Evolutionary conservation across 495 filamentous ascomycete species (phyloP).

Genomic region (Trichoderma reesei): DNA sequence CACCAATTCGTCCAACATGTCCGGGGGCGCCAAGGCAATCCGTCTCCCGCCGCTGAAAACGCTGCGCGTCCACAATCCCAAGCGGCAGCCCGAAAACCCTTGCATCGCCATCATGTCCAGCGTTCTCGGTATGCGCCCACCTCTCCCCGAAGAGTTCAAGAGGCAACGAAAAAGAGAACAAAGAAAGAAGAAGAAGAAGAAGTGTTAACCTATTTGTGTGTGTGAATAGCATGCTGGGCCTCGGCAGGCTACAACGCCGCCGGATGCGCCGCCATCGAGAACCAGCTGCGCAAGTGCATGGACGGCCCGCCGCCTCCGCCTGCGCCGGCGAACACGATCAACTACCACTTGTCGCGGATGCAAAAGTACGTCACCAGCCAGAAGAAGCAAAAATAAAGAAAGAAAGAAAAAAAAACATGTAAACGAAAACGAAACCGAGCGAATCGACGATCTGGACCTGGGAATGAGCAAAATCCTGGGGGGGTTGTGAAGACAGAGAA

Average conservation of each 20-base stretch:
- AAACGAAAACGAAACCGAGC: background rate
- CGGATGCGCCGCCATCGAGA: slow-evolving; percentile 73
- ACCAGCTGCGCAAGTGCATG: slow-evolving; percentile 84
- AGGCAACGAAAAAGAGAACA: background rate
- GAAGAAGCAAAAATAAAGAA: slow-evolving; percentile 54
- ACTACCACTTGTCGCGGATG: slow-evolving; percentile 85
- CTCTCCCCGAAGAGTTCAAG: too few species aligned
- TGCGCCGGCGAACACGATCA: slow-evolving; percentile 77
- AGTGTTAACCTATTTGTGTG: background rate
- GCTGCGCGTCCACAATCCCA: slow-evolving; percentile 75
- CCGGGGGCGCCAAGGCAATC: slow-evolving; percentile 39
- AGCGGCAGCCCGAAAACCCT: slow-evolving; percentile 63
- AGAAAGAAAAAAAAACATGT: background rate
- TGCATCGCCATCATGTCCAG: slow-evolving; percentile 79
- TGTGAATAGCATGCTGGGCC: slow-evolving; percentile 80
- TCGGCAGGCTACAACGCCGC: slow-evolving; percentile 64
- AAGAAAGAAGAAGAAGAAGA: background rate
- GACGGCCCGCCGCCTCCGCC: slow-evolving; percentile 62
- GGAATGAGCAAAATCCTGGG: background rate
- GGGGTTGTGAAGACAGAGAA: too few species aligned
- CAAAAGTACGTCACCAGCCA: slow-evolving; percentile 69
- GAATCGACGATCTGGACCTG: background rate
- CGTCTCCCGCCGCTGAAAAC: slow-evolving; percentile 79
- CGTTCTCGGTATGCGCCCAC: slow-evolving; percentile 68
- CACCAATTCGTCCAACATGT: slow-evolving; percentile 6